Evolutionary conservation across 495 filamentous ascomycete species (phyloP).

Genomic region (Barbatosphaeria neglecta): DNA sequence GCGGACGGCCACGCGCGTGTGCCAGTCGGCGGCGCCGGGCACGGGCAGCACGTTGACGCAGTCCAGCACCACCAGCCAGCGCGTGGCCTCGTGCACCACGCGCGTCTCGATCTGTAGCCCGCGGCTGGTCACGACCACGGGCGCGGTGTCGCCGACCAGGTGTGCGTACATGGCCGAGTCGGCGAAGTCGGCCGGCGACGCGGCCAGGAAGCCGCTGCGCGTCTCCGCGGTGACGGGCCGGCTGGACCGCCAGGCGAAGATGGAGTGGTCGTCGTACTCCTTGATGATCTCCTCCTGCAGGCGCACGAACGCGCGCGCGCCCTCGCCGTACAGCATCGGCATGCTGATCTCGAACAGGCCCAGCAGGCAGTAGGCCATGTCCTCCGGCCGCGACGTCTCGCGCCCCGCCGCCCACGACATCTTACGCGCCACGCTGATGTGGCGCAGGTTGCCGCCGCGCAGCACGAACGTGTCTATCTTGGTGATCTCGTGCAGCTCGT

Average conservation of each 20-base stretch:
- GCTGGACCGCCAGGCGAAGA: conserved; percentile 11
- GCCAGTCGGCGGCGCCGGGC: background rate
- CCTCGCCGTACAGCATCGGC: conserved; percentile 20
- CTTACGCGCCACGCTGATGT: conserved; percentile 14
- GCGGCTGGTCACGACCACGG: background rate
- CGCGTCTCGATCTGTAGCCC: background rate
- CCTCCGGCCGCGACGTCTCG: conserved; percentile 8
- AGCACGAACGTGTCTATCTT: conserved; percentile 14
- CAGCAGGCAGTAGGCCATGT: conserved; percentile 18
- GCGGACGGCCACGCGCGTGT: background rate
- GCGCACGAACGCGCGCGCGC: conserved; percentile 7
- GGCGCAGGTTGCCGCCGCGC: conserved; percentile 3
- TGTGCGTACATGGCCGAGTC: background rate
- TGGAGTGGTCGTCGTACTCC: conserved; percentile 13
- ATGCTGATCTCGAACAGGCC: conserved; percentile 20
- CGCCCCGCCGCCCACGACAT: conserved; percentile 22
- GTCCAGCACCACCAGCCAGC: background rate
- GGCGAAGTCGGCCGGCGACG: conserved; percentile 4
- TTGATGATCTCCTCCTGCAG: conserved; percentile 15
- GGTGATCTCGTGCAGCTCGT: conserved; percentile 10
- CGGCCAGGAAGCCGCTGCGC: conserved; percentile 4
- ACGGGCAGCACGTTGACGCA: background rate
- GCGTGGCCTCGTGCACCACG: background rate
- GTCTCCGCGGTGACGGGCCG: background rate
- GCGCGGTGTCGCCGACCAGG: background rate